Evolutionary conservation across 805 yeast genomes (phyloP), one percentile per base, ranked within the genome.

Genomic region (Ogataea ganodermae): DNA sequence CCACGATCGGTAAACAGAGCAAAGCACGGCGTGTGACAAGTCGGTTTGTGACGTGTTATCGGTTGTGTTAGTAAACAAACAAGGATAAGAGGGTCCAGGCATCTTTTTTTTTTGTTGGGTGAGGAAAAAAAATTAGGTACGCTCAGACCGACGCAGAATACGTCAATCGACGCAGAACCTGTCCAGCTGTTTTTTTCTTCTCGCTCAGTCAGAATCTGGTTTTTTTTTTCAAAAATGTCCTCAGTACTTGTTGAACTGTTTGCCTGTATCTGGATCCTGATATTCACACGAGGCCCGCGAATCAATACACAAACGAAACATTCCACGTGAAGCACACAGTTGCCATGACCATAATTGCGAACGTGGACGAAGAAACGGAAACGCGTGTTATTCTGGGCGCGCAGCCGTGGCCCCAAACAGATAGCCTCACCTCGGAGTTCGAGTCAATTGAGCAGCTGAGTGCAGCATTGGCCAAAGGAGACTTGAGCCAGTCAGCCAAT

Each of bases 331-430:
- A n/a, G 18, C n/a, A 30, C 23, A 17, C 22, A 33, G 4, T n/a
- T 6, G 21, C 12, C n/a, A 42, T 33, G 45, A 17, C 24, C 4
- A 8, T 35, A 13, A 24, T 24, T 22, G 36, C 31, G 10, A 35
- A 42, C 24, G 33, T 32, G 28, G 39, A 32, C 23, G 21, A 31
- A 4, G 27, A 23, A 16, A 13, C 39, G 5, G 30, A 17, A 8
- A 32, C 39, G 13, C 38, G 37, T 10, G 35, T 27, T 18, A 24
- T 42, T 35, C 18, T 42, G 10, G 45, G 45, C 18, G 39, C 35
- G 18, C 36, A 40, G 44, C 17, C 31, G 33, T 26, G 24, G 36
- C 28, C 26, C 22, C 22, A 26, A 12, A n/a, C 28, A 22, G 21
- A 30, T 24, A 27, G 22, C 22, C n/a, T 18, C 16, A 26, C 21